Base-by-base conservation (phyloP, 2,329 filamentous ascomycete genomes). In the Pochonia chlamydosporia region DNA sequence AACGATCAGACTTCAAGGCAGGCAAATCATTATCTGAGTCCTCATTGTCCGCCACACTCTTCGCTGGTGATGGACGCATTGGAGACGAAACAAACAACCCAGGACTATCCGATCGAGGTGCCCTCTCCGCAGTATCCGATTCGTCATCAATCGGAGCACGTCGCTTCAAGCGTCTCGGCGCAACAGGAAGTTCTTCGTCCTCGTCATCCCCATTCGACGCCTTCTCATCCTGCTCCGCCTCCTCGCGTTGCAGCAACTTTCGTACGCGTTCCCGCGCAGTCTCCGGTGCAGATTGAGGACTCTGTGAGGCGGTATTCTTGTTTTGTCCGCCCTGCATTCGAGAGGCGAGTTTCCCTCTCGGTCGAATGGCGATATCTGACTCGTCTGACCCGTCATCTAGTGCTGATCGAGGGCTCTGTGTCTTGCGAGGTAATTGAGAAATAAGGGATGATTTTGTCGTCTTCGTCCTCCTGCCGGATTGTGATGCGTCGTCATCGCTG, bases 341-440 rank as follows among this genome's bases (percentile, higher is more conserved):
- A 14, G 84, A 75, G 11, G 84, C 84, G 54, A 88, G 71, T 44
- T 78, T 76, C 21, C 84, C 84, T 46, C 76, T 75, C 1, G 85
- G 85, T 39, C 71, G 69, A 3, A 75, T 48, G 5, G 61, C 57
- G 31, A 62, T 55, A 20, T 67, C 64, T 4, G 63, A 62, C 23
- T 65, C 64, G 41, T 76, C 67, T 11, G 75, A 73, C n/a, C 75
- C 72, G 1, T 67, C 64, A 4, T 75, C 69, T 1, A 63, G 57
- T 36, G 58, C 56, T 30, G 44, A 39, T n/a, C 16, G 14, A 11
- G 43, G 37, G 9, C 31, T 16, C 16, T 49, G 23, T 25, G 30
- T 40, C 46, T 26, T 40, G 14, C 24, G 39, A 25, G 21, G 23
- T 14, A 21, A 14, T 39, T 43, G 37, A 25, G 40, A 23, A 43